A percentile compares a stretch with the other conserved stretches of the same genome.
These are phyloP conservation scores for Quercus parvula DNA, from an alignment of 306 rosid genomes.

Conservation along the genomic window DNA sequence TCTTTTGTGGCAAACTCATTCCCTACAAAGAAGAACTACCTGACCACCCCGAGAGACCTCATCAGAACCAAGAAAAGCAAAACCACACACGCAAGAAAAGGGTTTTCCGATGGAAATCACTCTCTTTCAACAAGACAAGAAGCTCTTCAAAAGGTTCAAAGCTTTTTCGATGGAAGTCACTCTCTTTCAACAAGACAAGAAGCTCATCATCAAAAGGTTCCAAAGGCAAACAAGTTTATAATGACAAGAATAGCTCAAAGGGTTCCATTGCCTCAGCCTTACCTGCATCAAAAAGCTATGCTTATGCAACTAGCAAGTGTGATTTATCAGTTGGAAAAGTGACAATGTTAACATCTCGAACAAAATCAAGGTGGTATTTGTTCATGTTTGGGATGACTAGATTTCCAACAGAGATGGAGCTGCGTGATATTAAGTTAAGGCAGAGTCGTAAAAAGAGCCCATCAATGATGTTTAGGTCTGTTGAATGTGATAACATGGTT, in stretches of 20 bases:
- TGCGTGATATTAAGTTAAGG: conserved; percentile 55
- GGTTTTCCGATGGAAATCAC: conserved; percentile 17
- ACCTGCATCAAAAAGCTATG: background rate
- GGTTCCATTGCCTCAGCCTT: background rate
- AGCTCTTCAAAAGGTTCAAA: background rate
- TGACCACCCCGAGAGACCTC: background rate
- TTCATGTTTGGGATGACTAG: conserved; percentile 55
- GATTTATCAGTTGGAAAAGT: conserved; percentile 32
- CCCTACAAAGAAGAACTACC: conserved; percentile 43
- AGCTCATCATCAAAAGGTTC: too few relatives aligned
- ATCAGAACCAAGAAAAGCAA: background rate
- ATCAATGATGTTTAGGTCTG: conserved; percentile 27
- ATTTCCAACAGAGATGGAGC: conserved; percentile 54
- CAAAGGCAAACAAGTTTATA: too few relatives aligned
- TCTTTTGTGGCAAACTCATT: conserved; percentile 86
- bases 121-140: background rate
- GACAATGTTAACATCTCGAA: conserved; percentile 33
- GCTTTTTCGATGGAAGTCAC: background rate
- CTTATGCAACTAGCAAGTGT: background rate
- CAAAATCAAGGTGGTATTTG: conserved; percentile 62
- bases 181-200: too few relatives aligned
- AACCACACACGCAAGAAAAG: background rate
- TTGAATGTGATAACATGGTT: conserved; percentile 13
- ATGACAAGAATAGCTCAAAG: background rate
- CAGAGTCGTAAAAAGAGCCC: conserved; percentile 40